Percentiles rank a stretch among this genome's conserved stretches.
phyloP scores from a whole-genome alignment of 768 basidiomycete genomes.

The Tulasnella calospora region DNA sequence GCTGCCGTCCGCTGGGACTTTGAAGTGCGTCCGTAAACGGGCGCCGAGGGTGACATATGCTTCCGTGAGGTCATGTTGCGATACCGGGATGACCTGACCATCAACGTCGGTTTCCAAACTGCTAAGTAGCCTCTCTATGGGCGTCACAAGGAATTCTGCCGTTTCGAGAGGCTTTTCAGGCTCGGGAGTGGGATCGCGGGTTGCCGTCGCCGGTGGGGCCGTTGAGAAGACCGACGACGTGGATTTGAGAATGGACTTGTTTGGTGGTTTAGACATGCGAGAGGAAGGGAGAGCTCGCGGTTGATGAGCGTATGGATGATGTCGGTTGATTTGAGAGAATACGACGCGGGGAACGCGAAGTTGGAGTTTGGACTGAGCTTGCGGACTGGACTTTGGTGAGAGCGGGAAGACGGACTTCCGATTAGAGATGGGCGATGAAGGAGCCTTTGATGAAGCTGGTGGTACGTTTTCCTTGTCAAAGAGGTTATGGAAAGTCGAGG shows the following conservation, averaged over 20 bases:
- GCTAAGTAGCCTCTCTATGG: conserved; percentile 57
- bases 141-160: conserved; percentile 58
- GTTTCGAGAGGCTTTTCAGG: conserved; percentile 63
- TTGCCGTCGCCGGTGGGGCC: conserved; percentile 43
- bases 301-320: conserved; percentile 24
- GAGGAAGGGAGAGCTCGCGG: conserved; percentile 22
- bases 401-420: neutral
- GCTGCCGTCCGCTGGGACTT: neutral
- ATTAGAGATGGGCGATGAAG: neutral
- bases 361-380: conserved; percentile 7
- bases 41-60: conserved; percentile 67
- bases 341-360: conserved; percentile 21
- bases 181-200: conserved; percentile 70
- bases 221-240: conserved; percentile 31
- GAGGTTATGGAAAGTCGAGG: neutral
- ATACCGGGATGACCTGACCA: conserved; percentile 31
- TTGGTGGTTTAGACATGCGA: conserved; percentile 36
- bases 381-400: conserved; percentile 15
- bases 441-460: conserved; percentile 6
- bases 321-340: conserved; percentile 18
- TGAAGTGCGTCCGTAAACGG: conserved; percentile 51
- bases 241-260: conserved; percentile 69
- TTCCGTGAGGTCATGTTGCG: conserved; percentile 59
- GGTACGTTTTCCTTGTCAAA: conserved; percentile 21
- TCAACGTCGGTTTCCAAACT: conserved; percentile 27